A percentile compares a stretch with the other conserved stretches of the same genome.
Evolutionary conservation across 257 asterid genomes (phyloP).

Genomic region (Solanum rostratum): DNA sequence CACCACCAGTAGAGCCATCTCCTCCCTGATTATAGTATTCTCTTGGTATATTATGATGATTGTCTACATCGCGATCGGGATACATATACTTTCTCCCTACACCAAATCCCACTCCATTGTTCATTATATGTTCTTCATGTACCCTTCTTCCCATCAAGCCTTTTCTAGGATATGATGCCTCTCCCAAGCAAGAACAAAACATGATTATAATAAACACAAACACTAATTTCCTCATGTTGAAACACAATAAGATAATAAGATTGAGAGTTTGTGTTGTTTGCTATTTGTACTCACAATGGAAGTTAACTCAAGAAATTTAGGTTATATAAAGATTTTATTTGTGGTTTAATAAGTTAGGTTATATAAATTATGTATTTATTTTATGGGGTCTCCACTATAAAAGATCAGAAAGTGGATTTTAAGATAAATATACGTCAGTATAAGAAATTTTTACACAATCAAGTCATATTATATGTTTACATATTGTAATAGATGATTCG

Average conservation of each 20-base stretch:
- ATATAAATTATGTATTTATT: background rate
- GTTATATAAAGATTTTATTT: background rate
- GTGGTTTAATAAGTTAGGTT: background rate
- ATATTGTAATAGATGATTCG: background rate
- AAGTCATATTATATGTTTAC: background rate
- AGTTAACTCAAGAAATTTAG: background rate
- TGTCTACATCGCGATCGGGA: slow-evolving; percentile 22
- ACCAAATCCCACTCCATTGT: background rate
- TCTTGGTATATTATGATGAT: slow-evolving; percentile 55
- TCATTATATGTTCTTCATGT: background rate
- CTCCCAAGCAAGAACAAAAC: background rate
- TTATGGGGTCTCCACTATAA: slow-evolving; percentile 18
- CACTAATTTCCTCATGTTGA: background rate
- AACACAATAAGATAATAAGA: background rate
- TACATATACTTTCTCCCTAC: background rate
- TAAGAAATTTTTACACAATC: background rate
- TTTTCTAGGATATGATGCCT: background rate
- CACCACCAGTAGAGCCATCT: background rate
- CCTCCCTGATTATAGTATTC: slow-evolving; percentile 43
- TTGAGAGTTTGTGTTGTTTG: background rate
- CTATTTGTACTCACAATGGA: background rate
- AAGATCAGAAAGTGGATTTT: slow-evolving; percentile 17
- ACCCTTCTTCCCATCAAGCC: background rate
- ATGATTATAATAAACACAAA: background rate
- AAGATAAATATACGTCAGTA: background rate